A percentile compares a stretch with the other conserved stretches of the same genome.
These are phyloP conservation scores for Elsinoe arachidis DNA, from an alignment of 2,329 filamentous ascomycete genomes.

Conservation along the genomic window DNA sequence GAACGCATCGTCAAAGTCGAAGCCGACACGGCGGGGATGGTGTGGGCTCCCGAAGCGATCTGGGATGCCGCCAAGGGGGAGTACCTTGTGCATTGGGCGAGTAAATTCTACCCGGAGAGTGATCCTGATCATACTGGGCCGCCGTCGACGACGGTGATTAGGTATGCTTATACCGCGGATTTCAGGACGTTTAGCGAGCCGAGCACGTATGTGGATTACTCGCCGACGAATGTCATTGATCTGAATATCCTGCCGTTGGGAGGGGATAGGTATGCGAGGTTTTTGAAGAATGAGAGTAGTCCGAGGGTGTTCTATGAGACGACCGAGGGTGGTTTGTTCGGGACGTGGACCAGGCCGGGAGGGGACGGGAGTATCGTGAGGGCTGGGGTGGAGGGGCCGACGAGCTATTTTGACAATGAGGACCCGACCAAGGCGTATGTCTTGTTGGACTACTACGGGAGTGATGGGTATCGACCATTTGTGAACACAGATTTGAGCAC, in stretches of 20 bases:
- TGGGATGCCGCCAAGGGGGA: constrained; percentile 41
- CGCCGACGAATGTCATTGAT: constrained; percentile 43
- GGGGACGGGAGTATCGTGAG: neutral
- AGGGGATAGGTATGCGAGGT: constrained; percentile 37
- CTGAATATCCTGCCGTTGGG: constrained; percentile 47
- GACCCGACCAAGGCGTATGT: constrained; percentile 8
- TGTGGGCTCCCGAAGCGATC: constrained; percentile 50
- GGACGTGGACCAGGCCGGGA: constrained; percentile 36
- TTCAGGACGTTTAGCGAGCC: constrained; percentile 46
- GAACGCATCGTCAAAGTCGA: constrained; percentile 45
- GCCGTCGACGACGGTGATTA: constrained; percentile 32
- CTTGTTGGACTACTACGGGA: constrained; percentile 12
- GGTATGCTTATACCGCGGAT: constrained; percentile 48
- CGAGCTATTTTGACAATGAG: constrained; percentile 13
- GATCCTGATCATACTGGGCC: constrained; percentile 43
- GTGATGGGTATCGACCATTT: constrained; percentile 10
- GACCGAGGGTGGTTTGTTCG: constrained; percentile 42
- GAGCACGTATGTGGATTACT: constrained; percentile 42
- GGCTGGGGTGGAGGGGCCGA: constrained; percentile 5
- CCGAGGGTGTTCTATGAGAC: constrained; percentile 46
- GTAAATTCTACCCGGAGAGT: constrained; percentile 37
- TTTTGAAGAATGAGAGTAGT: constrained; percentile 47
- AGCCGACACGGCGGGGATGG: constrained; percentile 47
- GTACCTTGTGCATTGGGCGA: constrained; percentile 44
- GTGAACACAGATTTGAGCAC: constrained; percentile 1